phyloP scores from a whole-genome alignment of 345 rosid genomes.

The Eucalyptus pauciflora region DNA sequence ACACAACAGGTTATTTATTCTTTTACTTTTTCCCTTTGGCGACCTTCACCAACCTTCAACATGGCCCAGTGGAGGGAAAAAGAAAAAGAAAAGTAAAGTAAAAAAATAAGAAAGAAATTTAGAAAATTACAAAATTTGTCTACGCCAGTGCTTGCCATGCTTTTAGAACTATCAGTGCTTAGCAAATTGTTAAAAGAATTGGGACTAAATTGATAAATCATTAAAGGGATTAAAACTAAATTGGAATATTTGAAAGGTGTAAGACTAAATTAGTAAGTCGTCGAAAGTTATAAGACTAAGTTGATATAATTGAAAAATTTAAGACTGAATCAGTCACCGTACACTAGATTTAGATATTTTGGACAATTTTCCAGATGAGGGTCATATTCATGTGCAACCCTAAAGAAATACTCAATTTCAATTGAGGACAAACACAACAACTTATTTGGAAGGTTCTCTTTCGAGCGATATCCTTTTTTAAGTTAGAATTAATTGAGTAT shows the following conservation, averaged over 20 bases:
- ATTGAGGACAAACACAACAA: neutral
- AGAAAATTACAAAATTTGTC: neutral
- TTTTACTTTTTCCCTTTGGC: neutral
- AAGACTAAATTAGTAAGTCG: too few relatives aligned
- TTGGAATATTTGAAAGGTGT: too few relatives aligned
- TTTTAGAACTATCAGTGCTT: too few relatives aligned
- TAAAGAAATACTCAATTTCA: neutral
- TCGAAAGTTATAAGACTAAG: neutral
- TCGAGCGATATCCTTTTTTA: rapidly evolving
- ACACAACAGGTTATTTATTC: rapidly evolving
- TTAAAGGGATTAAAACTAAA: too few relatives aligned
- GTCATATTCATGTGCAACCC: neutral
- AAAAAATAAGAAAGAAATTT: neutral
- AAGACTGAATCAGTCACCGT: rapidly evolving
- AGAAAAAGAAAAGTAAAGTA: too few relatives aligned
- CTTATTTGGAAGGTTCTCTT: rapidly evolving
- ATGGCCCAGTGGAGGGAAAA: neutral
- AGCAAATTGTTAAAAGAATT: too few relatives aligned
- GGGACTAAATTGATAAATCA: too few relatives aligned
- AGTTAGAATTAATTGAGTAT: rapidly evolving
- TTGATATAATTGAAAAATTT: too few relatives aligned
- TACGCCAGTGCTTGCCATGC: too few relatives aligned
- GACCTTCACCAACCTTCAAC: neutral
- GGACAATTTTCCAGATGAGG: rapidly evolving
- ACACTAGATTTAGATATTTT: too few relatives aligned